Evolutionary conservation across 169 alveolate genomes (phyloP).

Genomic region (Cryptosporidium tyzzeri): DNA sequence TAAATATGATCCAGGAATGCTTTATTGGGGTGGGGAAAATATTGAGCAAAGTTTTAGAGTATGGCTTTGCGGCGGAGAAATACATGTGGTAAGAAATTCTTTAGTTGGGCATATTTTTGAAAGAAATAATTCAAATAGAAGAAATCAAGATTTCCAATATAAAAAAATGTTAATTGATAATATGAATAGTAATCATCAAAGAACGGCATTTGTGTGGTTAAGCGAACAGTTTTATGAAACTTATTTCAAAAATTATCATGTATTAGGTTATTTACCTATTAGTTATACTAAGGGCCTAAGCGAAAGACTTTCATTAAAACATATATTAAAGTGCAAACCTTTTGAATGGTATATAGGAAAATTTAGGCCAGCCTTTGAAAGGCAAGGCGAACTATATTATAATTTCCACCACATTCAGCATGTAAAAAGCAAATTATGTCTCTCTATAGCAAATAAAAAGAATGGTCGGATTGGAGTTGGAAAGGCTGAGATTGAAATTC

Average conservation of each 20-base stretch:
- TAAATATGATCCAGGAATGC: constrained; percentile 80
- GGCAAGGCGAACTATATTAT: constrained; percentile 51
- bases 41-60: constrained; percentile 80
- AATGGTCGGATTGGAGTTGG: background rate
- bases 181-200: constrained; percentile 55
- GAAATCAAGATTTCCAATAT: constrained; percentile 55
- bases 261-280: constrained; percentile 6
- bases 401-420: constrained; percentile 67
- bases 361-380: constrained; percentile 77
- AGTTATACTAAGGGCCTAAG: constrained; percentile 15
- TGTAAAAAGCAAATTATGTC: constrained; percentile 47
- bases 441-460: constrained; percentile 3
- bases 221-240: constrained; percentile 52
- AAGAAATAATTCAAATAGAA: constrained; percentile 32
- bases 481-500: constrained; percentile 15
- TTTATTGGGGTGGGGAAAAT: constrained; percentile 84
- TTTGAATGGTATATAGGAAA: constrained; percentile 78
- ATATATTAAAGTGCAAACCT: constrained; percentile 70
- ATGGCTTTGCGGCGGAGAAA: constrained; percentile 86
- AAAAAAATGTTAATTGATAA: constrained; percentile 56
- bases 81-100: constrained; percentile 73
- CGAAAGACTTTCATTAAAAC: constrained; percentile 75
- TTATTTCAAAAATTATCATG: constrained; percentile 59
- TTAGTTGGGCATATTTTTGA: constrained; percentile 75
- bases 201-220: constrained; percentile 66